These are phyloP conservation scores for Glycyrrhiza uralensis DNA, from an alignment of 306 rosid genomes.

Conservation along the genomic window DNA sequence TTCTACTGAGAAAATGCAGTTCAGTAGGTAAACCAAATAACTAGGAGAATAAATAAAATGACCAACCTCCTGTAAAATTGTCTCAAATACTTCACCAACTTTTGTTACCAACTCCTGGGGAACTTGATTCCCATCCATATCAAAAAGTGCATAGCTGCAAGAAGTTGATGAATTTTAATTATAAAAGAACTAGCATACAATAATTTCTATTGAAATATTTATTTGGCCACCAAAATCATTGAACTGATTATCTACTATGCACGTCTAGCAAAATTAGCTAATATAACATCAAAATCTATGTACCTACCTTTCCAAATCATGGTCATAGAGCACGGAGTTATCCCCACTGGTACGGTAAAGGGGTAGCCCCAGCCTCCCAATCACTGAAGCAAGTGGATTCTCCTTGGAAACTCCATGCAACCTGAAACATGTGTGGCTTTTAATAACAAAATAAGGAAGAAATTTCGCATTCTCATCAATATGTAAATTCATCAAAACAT, in stretches of 20 bases:
- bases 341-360: slow-evolving; percentile 91
- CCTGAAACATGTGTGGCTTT: slow-evolving; percentile 41
- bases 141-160: slow-evolving; percentile 89
- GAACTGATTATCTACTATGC: not conserved
- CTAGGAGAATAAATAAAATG: not conserved
- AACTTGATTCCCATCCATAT: slow-evolving; percentile 89
- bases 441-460: not conserved
- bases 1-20: not conserved
- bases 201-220: not conserved
- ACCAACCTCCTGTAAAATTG: slow-evolving; percentile 66
- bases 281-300: not conserved
- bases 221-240: not conserved
- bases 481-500: not conserved
- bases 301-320: slow-evolving; percentile 79
- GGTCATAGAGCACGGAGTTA: slow-evolving; percentile 90
- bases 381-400: slow-evolving; percentile 87
- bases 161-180: slow-evolving; percentile 10
- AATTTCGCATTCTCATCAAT: not conserved
- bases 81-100: slow-evolving; percentile 82
- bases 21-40: not conserved
- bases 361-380: slow-evolving; percentile 86
- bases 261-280: not conserved
- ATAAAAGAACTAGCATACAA: not conserved
- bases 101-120: slow-evolving; percentile 81
- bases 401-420: slow-evolving; percentile 90